These are phyloP conservation scores for Cystobasidium tubakii DNA, from an alignment of 768 basidiomycete species.

Conservation along the genomic window DNA sequence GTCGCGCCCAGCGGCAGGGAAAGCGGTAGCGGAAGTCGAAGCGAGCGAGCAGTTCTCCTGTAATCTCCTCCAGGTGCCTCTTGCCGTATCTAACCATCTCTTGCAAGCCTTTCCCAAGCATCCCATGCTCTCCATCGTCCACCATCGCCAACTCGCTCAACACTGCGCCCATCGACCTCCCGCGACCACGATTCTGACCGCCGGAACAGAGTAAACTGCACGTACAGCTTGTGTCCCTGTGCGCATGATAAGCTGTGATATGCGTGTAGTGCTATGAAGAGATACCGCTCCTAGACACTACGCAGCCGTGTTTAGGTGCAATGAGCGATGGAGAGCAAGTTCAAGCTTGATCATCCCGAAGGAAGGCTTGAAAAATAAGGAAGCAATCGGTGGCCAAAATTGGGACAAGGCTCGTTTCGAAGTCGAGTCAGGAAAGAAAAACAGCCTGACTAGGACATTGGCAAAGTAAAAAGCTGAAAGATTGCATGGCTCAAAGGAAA, in stretches of 20 bases:
- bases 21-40: not conserved
- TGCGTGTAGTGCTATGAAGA: too few relatives aligned
- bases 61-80: not conserved
- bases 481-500: too few relatives aligned
- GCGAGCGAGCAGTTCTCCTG: not conserved
- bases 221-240: not conserved
- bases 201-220: not conserved
- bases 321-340: not conserved
- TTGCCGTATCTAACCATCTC: too few relatives aligned
- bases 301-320: not conserved
- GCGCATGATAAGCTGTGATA: not conserved
- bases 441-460: too few relatives aligned
- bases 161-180: not conserved
- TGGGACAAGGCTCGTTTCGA: too few relatives aligned
- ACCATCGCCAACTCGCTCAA: constrained; percentile 1
- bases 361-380: not conserved
- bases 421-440: too few relatives aligned
- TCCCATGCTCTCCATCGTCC: not conserved
- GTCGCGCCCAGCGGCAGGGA: not conserved
- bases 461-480: too few relatives aligned
- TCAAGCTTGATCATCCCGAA: not conserved
- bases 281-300: not conserved
- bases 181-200: not conserved
- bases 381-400: not conserved
- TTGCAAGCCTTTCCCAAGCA: not conserved